These are phyloP conservation scores for Colletotrichum tanaceti DNA, from an alignment of 2,329 filamentous ascomycete genomes.

Conservation along the genomic window DNA sequence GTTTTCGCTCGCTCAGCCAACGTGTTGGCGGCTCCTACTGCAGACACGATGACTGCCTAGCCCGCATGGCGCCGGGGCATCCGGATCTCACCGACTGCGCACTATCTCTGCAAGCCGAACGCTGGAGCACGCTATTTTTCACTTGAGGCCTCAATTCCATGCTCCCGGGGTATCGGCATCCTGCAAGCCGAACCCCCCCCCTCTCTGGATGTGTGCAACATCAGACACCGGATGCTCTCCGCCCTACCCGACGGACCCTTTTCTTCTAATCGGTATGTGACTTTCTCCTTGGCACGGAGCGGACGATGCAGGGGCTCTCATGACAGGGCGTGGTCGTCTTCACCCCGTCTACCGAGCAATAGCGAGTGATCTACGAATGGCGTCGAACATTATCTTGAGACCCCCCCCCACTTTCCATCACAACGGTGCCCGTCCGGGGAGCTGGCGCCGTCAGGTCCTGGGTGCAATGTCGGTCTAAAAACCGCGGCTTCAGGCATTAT, in stretches of 20 bases:
- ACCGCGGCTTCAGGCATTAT: background rate
- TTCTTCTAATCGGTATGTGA: background rate
- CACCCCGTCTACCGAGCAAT: background rate
- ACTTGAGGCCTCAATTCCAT: background rate
- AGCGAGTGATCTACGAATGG: background rate
- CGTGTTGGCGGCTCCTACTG: background rate
- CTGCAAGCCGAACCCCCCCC: background rate
- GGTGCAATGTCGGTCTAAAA: background rate
- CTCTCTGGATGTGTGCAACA: background rate
- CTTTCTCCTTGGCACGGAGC: background rate
- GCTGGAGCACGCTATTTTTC: background rate
- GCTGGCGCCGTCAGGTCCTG: background rate
- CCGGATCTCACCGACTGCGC: background rate
- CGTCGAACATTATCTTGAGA: background rate
- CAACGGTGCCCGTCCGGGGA: background rate
- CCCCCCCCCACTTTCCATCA: too few relatives aligned
- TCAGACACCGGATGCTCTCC: background rate
- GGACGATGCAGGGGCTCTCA: background rate
- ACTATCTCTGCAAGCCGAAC: background rate
- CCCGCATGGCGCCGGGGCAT: constrained; percentile 5
- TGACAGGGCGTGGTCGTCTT: background rate
- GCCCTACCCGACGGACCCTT: background rate
- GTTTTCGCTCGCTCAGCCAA: background rate
- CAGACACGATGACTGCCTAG: background rate
- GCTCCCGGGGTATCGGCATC: background rate